Percentiles rank a stretch among this genome's conserved stretches.
phyloP scores from a whole-genome alignment of 2,329 filamentous ascomycete species.

The Ascosphaera pollenicola region DNA sequence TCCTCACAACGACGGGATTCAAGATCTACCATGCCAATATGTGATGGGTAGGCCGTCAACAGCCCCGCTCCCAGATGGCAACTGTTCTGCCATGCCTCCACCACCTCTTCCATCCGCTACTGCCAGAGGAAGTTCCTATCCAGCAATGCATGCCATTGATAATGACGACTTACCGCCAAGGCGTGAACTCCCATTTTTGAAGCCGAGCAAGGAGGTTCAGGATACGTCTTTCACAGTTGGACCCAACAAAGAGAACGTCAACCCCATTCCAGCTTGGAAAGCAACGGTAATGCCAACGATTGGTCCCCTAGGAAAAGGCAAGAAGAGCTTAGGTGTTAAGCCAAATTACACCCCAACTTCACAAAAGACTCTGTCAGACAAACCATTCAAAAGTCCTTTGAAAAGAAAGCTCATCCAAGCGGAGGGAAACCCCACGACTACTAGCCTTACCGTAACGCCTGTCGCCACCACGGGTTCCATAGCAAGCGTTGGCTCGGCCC shows the following conservation, averaged over 20 bases:
- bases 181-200: not conserved
- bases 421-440: not conserved
- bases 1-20: not conserved
- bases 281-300: not conserved
- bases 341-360: not conserved
- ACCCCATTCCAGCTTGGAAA: not conserved
- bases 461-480: too few species aligned
- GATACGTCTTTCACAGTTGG: not conserved
- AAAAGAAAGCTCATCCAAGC: not conserved
- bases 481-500: too few species aligned
- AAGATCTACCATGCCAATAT: not conserved
- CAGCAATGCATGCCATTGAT: not conserved
- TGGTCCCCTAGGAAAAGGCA: not conserved
- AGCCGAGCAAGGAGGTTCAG: not conserved
- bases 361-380: not conserved
- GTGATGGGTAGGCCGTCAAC: not conserved
- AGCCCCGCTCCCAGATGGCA: not conserved
- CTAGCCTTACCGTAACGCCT: not conserved
- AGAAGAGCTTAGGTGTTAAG: not conserved
- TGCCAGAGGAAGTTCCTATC: not conserved
- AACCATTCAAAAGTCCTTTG: not conserved
- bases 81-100: not conserved
- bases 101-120: not conserved
- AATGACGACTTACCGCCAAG: not conserved
- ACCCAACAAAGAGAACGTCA: not conserved